Evolutionary conservation across 1,284 basidiomycete species (phyloP).

Genomic region (Termitomyces sp.): DNA sequence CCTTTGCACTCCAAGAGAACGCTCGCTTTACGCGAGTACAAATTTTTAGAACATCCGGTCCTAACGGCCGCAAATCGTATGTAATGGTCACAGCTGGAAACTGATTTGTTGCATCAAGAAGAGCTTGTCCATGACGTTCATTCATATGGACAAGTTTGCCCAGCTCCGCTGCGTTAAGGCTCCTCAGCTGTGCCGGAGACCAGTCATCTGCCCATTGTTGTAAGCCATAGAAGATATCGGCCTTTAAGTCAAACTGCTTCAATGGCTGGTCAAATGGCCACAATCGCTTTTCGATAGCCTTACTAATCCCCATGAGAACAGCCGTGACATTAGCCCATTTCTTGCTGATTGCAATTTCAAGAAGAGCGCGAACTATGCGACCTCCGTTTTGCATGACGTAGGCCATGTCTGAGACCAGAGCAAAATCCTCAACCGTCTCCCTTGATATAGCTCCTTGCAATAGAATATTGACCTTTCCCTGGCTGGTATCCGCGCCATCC

Average conservation of each 20-base stretch:
- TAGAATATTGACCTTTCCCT: conserved; percentile 94
- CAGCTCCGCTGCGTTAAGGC: conserved; percentile 71
- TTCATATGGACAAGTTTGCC: conserved; percentile 87
- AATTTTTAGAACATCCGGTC: conserved; percentile 81
- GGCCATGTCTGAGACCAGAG: conserved; percentile 91
- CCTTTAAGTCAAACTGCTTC: conserved; percentile 72
- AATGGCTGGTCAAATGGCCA: conserved; percentile 98
- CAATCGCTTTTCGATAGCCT: conserved; percentile 86
- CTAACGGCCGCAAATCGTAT: conserved; percentile 76
- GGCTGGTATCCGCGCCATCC: conserved; percentile 70
- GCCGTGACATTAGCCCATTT: conserved; percentile 85
- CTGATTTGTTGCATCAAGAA: conserved; percentile 78
- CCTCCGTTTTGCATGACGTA: conserved; percentile 94
- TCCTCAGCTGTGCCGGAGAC: conserved; percentile 71
- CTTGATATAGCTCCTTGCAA: conserved; percentile 89
- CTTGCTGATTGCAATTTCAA: conserved; percentile 90
- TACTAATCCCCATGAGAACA: conserved; percentile 88
- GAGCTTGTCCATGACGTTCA: conserved; percentile 76
- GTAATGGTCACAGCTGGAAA: conserved; percentile 78
- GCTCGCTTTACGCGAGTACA: conserved; percentile 57
- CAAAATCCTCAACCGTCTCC: conserved; percentile 87
- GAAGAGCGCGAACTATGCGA: conserved; percentile 88
- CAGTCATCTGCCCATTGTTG: conserved; percentile 84
- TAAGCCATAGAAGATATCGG: conserved; percentile 79
- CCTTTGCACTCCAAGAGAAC: conserved; percentile 83